Conservation (phyloP, 257 asterid genomes). For the Orobanche coerulescens region DNA sequence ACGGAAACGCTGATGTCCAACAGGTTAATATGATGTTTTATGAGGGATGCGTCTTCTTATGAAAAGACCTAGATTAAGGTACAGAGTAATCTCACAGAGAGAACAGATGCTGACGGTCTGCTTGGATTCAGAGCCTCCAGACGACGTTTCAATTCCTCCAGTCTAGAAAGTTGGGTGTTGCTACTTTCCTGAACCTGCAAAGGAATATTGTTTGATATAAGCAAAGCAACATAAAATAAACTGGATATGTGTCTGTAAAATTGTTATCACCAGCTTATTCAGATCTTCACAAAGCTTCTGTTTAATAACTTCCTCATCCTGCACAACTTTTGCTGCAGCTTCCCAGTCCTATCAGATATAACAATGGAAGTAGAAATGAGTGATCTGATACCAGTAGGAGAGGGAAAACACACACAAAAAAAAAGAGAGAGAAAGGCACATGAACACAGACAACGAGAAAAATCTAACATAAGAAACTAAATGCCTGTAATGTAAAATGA, state of each 20-base stretch:
- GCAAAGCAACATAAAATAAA: slow-evolving; percentile 13
- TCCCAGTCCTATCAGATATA: slow-evolving; percentile 60
- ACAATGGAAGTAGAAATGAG: slow-evolving; percentile 6
- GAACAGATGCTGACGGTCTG: slow-evolving; percentile 42
- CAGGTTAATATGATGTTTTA: background rate
- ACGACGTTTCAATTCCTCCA: slow-evolving; percentile 87
- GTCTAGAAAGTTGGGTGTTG: slow-evolving; percentile 62
- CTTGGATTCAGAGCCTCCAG: slow-evolving; percentile 80
- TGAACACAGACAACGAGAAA: background rate
- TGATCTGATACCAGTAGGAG: background rate
- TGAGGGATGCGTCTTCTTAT: background rate
- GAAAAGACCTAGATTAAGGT: slow-evolving; percentile 15
- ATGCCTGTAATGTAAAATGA: slow-evolving; percentile 1
- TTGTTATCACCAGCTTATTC: slow-evolving; percentile 45
- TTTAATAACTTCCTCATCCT: slow-evolving; percentile 73
- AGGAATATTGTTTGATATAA: slow-evolving; percentile 11
- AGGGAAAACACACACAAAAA: too few species aligned
- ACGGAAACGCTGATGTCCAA: slow-evolving; percentile 9
- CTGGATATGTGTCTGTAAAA: background rate
- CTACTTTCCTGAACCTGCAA: slow-evolving; percentile 83
- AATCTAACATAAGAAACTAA: background rate
- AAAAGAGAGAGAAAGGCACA: background rate
- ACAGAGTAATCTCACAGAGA: slow-evolving; percentile 41
- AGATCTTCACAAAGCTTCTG: slow-evolving; percentile 76
- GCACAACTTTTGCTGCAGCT: slow-evolving; percentile 60